Percentiles rank a stretch among this genome's conserved stretches.
These are phyloP conservation scores for Triangularia verruculosa DNA, from an alignment of 2,329 filamentous ascomycete species.

Conservation along the genomic window DNA sequence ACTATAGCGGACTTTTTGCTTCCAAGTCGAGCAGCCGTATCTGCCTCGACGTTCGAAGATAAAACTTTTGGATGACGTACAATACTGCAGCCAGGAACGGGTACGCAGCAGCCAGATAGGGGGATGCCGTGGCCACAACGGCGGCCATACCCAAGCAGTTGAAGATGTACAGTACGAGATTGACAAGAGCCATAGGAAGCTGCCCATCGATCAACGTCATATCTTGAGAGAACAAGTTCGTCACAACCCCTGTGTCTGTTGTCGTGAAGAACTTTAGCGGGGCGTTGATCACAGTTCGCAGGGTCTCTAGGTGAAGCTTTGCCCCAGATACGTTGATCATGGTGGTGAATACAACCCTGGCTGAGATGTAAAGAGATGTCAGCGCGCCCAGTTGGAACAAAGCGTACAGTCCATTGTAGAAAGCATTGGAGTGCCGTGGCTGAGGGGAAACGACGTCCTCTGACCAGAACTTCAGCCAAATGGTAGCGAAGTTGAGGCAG, in stretches of 20 bases:
- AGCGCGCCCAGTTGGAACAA: constrained; percentile 27
- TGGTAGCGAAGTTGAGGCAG: constrained; percentile 27
- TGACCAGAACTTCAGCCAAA: constrained; percentile 35
- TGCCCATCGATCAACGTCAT: constrained; percentile 40
- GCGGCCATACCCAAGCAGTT: constrained; percentile 29
- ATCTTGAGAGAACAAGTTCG: constrained; percentile 44
- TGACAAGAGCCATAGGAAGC: constrained; percentile 34
- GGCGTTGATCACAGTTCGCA: constrained; percentile 34
- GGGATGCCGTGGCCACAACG: constrained; percentile 31
- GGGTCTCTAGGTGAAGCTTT: constrained; percentile 30
- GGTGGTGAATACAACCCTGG: constrained; percentile 22
- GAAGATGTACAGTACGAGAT: constrained; percentile 27
- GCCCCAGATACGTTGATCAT: constrained; percentile 27
- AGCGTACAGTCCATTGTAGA: constrained; percentile 33
- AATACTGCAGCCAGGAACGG: constrained; percentile 46
- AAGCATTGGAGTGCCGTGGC: constrained; percentile 25
- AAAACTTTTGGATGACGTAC: constrained; percentile 54
- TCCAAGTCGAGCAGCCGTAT: constrained; percentile 60
- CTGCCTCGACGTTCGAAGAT: constrained; percentile 59
- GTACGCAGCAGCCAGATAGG: constrained; percentile 40
- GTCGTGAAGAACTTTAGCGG: constrained; percentile 36
- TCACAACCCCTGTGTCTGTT: constrained; percentile 36
- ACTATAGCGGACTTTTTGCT: constrained; percentile 57
- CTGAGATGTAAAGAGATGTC: constrained; percentile 23
- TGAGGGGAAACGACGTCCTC: constrained; percentile 17